Percentiles rank a stretch among this genome's conserved stretches.
Conservation (phyloP, 1,139 yeast species). For the Zygoascus sp. region DNA sequence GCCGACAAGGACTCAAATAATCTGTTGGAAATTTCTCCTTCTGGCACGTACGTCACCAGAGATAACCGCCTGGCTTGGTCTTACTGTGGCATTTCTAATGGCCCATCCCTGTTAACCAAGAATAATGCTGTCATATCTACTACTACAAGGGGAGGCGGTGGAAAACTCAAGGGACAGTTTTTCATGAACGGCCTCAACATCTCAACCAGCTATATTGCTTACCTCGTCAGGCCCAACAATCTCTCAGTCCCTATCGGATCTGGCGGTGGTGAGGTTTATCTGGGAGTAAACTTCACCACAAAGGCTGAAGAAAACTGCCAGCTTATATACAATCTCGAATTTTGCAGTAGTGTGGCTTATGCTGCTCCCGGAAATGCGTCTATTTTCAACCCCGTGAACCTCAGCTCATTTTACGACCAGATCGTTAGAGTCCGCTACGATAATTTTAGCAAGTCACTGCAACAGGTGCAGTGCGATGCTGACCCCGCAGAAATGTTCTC, state of each 20-base stretch:
- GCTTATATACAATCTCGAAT: constrained; percentile 65
- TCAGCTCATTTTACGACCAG: constrained; percentile 54
- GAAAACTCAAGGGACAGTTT: constrained; percentile 49
- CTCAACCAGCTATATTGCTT: constrained; percentile 63
- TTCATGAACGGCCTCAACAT: constrained; percentile 56
- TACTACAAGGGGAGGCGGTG: constrained; percentile 48
- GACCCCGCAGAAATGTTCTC: constrained; percentile 66
- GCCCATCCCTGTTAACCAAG: constrained; percentile 37
- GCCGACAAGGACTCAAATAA: constrained; percentile 13
- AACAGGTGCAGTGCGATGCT: constrained; percentile 74
- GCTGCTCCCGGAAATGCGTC: constrained; percentile 65
- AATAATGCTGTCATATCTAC: constrained; percentile 40
- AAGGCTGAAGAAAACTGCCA: constrained; percentile 55
- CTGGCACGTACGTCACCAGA: constrained; percentile 6
- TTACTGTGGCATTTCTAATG: constrained; percentile 64
- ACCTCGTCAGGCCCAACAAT: constrained; percentile 49
- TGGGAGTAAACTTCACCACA: constrained; percentile 58
- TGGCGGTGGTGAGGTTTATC: constrained; percentile 65
- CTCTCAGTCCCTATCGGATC: constrained; percentile 19
- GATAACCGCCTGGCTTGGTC: constrained; percentile 45
- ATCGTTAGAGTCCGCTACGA: constrained; percentile 52
- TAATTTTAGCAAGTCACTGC: constrained; percentile 72
- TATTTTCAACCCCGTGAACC: constrained; percentile 30
- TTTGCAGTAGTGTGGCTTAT: constrained; percentile 80
- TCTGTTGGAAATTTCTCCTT: constrained; percentile 4